Percentiles rank a stretch among this genome's conserved stretches.
Evolutionary conservation across 768 basidiomycete species (phyloP).

Genomic region (Lactarius tabidus): DNA sequence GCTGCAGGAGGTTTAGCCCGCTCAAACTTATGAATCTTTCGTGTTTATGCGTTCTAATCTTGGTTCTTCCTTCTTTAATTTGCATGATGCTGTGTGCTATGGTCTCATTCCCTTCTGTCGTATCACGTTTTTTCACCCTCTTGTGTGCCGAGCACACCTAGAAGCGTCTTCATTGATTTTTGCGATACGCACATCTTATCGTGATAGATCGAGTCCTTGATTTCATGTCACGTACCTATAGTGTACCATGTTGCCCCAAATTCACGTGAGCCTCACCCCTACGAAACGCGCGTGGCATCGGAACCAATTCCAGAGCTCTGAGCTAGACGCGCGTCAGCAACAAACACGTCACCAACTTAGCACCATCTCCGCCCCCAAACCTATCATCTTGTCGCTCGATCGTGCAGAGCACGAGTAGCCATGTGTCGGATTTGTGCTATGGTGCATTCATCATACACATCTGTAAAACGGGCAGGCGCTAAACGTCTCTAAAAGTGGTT

Average conservation of each 20-base stretch:
- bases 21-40: background rate
- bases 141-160: background rate
- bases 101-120: background rate
- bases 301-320: background rate
- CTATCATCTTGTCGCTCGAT: background rate
- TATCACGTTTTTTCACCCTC: background rate
- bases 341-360: background rate
- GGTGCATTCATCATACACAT: too few relatives aligned
- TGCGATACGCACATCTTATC: background rate
- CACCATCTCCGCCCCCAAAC: too few relatives aligned
- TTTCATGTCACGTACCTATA: too few relatives aligned
- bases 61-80: background rate
- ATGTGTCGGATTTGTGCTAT: background rate
- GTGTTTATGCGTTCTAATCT: background rate
- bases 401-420: background rate
- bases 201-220: too few relatives aligned
- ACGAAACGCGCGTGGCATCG: too few relatives aligned
- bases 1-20: background rate
- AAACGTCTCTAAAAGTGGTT: too few relatives aligned
- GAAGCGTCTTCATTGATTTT: background rate
- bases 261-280: too few relatives aligned
- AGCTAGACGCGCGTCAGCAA: background rate
- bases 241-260: too few relatives aligned
- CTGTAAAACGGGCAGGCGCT: too few relatives aligned
- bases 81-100: background rate